These are phyloP conservation scores for Phytopythium sindhum DNA, from an alignment of 352 stramenopile genomes.

Conservation along the genomic window DNA sequence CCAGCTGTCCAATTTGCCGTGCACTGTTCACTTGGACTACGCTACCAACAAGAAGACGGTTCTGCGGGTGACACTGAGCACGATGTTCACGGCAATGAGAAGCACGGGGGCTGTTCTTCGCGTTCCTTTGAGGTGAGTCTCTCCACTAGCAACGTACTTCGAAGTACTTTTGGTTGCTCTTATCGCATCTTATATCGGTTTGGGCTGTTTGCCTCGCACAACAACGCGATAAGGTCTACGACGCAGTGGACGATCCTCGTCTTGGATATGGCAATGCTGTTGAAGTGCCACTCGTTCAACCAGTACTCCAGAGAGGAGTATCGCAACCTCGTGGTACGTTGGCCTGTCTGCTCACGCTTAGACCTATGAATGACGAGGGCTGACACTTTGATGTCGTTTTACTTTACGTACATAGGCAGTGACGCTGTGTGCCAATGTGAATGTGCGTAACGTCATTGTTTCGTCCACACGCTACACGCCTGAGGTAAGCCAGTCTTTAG, in stretches of 20 bases:
- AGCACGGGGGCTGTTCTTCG: slow-evolving; percentile 61
- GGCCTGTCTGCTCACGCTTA: background rate
- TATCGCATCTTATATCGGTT: background rate
- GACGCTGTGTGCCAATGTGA: slow-evolving; percentile 64
- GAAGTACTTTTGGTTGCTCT: too few relatives aligned
- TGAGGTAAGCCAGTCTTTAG: slow-evolving; percentile 16
- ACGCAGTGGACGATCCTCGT: slow-evolving; percentile 58
- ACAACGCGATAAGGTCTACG: slow-evolving; percentile 12
- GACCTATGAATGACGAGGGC: background rate
- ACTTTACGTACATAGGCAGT: slow-evolving; percentile 25
- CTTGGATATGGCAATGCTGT: slow-evolving; percentile 56
- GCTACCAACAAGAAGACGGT: slow-evolving; percentile 63
- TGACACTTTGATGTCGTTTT: background rate
- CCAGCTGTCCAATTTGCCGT: slow-evolving; percentile 30
- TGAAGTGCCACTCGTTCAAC: slow-evolving; percentile 68
- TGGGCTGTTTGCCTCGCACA: slow-evolving; percentile 23
- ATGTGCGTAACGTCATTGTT: slow-evolving; percentile 59
- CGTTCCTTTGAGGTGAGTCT: slow-evolving; percentile 42
- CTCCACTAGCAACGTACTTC: background rate
- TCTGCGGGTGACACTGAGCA: slow-evolving; percentile 68
- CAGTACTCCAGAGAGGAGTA: slow-evolving; percentile 61
- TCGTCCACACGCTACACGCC: slow-evolving; percentile 45
- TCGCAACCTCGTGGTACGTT: slow-evolving; percentile 54
- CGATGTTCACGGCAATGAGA: slow-evolving; percentile 52
- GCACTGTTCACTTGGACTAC: slow-evolving; percentile 70